Evolutionary conservation across 1,139 yeast genomes (phyloP), one percentile per base, ranked within the genome.

Genomic region (Protomyces inundatus): DNA sequence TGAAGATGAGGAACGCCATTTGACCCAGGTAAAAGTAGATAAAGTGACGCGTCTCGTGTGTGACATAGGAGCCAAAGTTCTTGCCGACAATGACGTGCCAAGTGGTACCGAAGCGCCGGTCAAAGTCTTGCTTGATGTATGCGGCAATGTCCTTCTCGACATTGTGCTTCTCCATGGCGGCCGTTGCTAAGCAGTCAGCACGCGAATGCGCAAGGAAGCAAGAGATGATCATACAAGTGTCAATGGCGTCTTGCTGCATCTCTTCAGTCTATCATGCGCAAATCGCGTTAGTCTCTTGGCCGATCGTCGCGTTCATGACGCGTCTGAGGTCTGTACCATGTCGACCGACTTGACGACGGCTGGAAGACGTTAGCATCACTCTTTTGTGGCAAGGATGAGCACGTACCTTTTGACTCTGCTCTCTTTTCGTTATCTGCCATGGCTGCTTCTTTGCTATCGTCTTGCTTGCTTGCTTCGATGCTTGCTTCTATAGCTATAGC

Each of bases 1-100:
- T 90, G 78, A 90, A 93, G 16, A 89, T 80, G 70, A 93, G 80
- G 68, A 90, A 82, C 14, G 97, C 97, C 69, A 85, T 77, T 54
- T 85, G 86, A 33, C 88, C 97, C 66, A 90, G 80, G 75, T 90
- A 90, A 71, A 89, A 88, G 76, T 93, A 91, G 40, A 88, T 80
- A 73, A 93, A 93, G 72, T 82, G 84, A 34, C 96, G 95, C 67
- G 87, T 73, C 65, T 77, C 91, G 73, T 95, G 98, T 23, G 98
- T 89, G 34, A 95, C 97, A 73, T 87, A 90, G 63, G 95, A 85
- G 3, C 98, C 98, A 76, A 93, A 93, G 71, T 88, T 88, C 74
- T 86, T 85, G 37, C 98, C 99, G 61, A 90, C 97, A 66, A 93
- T 84, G 37, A 90, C 95, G 74, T 93, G 98, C 98, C 98, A 93